These are phyloP conservation scores for Cucurbita maxima DNA, from an alignment of 306 rosid species.

Conservation along the genomic window DNA sequence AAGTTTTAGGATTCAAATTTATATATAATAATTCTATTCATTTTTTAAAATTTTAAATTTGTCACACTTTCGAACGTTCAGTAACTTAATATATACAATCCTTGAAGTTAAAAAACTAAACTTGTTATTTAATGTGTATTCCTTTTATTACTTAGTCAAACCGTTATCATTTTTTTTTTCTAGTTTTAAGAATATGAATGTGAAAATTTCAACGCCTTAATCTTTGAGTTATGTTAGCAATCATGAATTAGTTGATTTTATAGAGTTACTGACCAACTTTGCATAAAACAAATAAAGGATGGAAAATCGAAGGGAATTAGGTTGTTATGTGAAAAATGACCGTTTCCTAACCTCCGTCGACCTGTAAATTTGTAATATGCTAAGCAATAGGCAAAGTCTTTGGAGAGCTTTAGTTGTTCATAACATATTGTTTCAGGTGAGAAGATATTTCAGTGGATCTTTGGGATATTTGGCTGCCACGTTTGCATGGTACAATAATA, in stretches of 20 bases:
- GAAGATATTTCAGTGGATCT: not conserved
- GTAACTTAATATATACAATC: no score
- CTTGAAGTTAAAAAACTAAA: no score
- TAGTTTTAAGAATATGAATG: not conserved
- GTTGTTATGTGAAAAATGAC: slow-evolving; percentile 2
- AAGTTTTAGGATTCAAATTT: no score
- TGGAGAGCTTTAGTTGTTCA: not conserved
- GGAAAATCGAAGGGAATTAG: not conserved
- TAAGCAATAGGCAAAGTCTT: not conserved
- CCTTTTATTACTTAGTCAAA: no score
- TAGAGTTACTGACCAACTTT: not conserved
- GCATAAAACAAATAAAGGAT: not conserved
- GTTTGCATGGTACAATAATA: not conserved
- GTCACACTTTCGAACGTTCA: no score
- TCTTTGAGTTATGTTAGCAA: not conserved
- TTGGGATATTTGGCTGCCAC: not conserved
- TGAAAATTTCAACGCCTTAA: not conserved
- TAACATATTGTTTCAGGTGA: not conserved
- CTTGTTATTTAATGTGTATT: no score
- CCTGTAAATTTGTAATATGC: not conserved
- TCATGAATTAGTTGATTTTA: not conserved
- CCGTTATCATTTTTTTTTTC: not conserved
- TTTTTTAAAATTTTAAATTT: no score
- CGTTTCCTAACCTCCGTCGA: not conserved
- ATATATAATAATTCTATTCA: no score